Base-by-base conservation (phyloP, 768 basidiomycete genomes). In the Botryobasidium botryosum region DNA sequence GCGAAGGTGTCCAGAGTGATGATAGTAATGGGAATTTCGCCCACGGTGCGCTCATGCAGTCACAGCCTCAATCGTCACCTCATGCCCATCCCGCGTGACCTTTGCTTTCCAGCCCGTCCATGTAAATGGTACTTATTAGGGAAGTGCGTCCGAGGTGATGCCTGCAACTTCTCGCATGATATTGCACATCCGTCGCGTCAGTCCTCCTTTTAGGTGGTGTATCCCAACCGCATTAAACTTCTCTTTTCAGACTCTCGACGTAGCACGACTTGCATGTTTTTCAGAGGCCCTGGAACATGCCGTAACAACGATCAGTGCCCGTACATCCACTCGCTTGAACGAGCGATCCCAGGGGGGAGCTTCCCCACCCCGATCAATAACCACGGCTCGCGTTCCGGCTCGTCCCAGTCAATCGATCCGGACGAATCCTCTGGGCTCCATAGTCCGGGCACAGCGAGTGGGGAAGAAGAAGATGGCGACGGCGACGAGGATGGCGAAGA, bases 51-150 rank as follows among this genome's bases (percentile, higher is more conserved):
- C 44, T 23, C 8, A 15, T 10, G 20, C 20, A 10, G 10, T 15
- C 20, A 20, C n/a, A 7, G 6, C 6, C 12, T 12, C 12, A 26
- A 10, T 27, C 6, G 10, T 17, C 13, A 15, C 4, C 20, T 44
- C 32, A 23, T 44, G 4, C 17, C 18, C 15, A n/a, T 10, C 23
- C 5, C 17, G 5, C 10, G 5, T 18, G 17, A 41, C 17, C 27
- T 41, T 7, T 41, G n/a, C 25, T 23, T n/a, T 15, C 7, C 32
- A 47, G 45, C 45, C 7, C 45, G 45, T 8, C 45, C 40, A 18
- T 47, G 46, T 32, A 40, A 42, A 29, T 47, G 46, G 46, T 47
- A 23, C 23, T n/a, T 47, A 18, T 41, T 41, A 32, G 46, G 46
- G 17, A 47, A 47, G 17, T 47, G 46, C 20, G 40, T 47, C 38